These are phyloP conservation scores for Secale cereale DNA, from an alignment of 176 grass and related monocot genomes.

Conservation along the genomic window DNA sequence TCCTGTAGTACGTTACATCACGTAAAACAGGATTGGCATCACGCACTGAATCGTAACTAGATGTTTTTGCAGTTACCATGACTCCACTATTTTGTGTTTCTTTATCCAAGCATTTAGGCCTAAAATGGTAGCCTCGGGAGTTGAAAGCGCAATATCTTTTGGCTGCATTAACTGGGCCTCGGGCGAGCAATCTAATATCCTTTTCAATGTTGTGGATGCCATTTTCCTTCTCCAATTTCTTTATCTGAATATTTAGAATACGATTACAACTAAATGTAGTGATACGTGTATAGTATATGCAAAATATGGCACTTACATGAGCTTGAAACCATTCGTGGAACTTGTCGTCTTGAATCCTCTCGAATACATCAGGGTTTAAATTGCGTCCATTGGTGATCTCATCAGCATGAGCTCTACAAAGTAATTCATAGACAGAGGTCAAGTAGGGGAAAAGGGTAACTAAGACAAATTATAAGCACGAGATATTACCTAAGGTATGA, in stretches of 20 bases:
- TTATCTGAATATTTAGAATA: not conserved
- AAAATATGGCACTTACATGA: conserved; percentile 6
- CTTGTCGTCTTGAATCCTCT: not conserved
- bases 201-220: not conserved
- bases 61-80: not conserved
- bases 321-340: conserved; percentile 6
- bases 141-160: not conserved
- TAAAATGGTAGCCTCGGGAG: not conserved
- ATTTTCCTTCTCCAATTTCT: not conserved
- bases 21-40: no score
- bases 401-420: not conserved
- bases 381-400: no score
- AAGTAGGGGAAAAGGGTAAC: not conserved
- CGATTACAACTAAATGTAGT: not conserved
- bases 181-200: not conserved
- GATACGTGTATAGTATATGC: not conserved
- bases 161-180: not conserved
- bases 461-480: not conserved
- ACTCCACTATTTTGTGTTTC: not conserved
- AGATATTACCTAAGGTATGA: conserved; percentile 19
- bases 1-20: no score
- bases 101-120: not conserved
- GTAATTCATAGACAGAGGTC: not conserved
- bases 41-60: no score
- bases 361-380: not conserved